Conservation (phyloP, 1,139 yeast genomes). For the Candida sanyaensis region DNA sequence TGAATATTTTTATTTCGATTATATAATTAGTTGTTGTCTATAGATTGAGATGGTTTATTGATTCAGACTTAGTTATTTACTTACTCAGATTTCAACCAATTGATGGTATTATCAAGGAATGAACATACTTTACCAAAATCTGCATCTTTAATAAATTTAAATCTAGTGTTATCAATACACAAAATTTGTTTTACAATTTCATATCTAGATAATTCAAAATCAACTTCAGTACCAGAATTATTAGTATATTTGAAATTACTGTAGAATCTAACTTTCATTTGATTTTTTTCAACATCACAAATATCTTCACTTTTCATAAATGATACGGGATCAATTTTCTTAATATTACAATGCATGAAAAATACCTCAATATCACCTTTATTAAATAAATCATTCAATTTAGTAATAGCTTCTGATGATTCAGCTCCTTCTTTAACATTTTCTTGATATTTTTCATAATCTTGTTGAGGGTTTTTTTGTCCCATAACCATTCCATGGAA, state of each 20-base stretch:
- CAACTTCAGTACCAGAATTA: slow-evolving; percentile 11
- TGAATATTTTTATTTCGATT: too few species aligned
- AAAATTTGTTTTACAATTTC: slow-evolving; percentile 19
- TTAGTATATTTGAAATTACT: slow-evolving; percentile 7
- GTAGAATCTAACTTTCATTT: slow-evolving; percentile 14
- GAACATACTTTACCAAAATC: slow-evolving; percentile 18
- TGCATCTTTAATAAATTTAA: slow-evolving; percentile 22
- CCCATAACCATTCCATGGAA: slow-evolving; percentile 35
- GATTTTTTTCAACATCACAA: slow-evolving; percentile 8
- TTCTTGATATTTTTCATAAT: slow-evolving; percentile 16
- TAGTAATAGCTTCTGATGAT: slow-evolving; percentile 10
- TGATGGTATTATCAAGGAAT: slow-evolving; percentile 24
- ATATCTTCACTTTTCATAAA: slow-evolving; percentile 8
- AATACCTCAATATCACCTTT: slow-evolving; percentile 18
- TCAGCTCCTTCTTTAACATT: slow-evolving; percentile 9
- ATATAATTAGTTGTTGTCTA: too few species aligned
- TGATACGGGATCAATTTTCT: slow-evolving; percentile 11
- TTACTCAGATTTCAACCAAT: slow-evolving; percentile 17
- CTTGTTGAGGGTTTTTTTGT: slow-evolving; percentile 28
- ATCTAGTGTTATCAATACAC: slow-evolving; percentile 23
- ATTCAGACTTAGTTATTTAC: too few species aligned
- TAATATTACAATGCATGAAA: slow-evolving; percentile 15
- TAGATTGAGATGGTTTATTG: too few species aligned
- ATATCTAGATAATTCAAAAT: slow-evolving; percentile 33
- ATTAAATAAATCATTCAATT: slow-evolving; percentile 15